Evolutionary conservation across 257 asterid genomes (phyloP).

Genomic region (Solanum sejunctum): DNA sequence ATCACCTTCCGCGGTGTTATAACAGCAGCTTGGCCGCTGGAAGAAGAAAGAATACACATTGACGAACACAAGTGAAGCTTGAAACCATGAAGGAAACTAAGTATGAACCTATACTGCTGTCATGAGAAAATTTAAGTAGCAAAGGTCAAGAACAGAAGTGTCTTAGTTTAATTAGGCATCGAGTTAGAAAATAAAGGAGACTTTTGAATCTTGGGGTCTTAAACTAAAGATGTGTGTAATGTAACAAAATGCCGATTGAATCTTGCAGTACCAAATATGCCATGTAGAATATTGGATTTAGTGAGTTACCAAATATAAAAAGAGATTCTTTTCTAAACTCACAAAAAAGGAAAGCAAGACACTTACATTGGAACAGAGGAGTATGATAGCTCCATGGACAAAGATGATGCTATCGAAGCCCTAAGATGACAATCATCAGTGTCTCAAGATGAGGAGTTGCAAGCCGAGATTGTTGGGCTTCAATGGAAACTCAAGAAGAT

Average conservation of each 20-base stretch:
- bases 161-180: not conserved
- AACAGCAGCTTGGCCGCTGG: constrained; percentile 99
- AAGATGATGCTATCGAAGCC: too few species aligned
- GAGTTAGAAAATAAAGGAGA: not conserved
- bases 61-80: not conserved
- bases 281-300: not conserved
- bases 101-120: not conserved
- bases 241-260: not conserved
- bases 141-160: not conserved
- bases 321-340: not conserved
- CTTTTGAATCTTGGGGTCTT: not conserved
- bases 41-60: not conserved
- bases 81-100: not conserved
- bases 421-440: too few species aligned
- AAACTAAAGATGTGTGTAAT: not conserved
- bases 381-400: not conserved
- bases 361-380: not conserved
- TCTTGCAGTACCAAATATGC: not conserved
- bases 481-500: too few species aligned
- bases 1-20: constrained; percentile 94
- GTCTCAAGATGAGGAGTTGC: too few species aligned
- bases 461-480: too few species aligned
- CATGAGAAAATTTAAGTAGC: not conserved
- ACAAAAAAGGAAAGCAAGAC: not conserved
- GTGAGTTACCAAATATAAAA: not conserved